Base-by-base conservation (phyloP, 257 asterid species). In the Capsicum pubescens region DNA sequence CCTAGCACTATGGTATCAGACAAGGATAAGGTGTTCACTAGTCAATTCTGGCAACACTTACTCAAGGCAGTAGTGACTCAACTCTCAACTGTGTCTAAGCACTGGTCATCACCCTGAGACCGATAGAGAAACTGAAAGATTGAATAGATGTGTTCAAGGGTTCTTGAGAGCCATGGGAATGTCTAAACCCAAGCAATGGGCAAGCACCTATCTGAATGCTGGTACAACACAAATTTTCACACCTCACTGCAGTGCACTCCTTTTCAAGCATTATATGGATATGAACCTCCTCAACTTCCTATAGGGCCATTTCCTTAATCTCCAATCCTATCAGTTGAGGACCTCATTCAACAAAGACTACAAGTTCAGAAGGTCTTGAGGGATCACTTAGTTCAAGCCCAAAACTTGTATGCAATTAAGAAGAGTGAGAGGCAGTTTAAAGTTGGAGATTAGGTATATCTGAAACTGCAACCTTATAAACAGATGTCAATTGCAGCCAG, bases 21-120 rank as follows among this genome's bases (percentile, higher is more conserved):
- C 68, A 80, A 17, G 56, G 72, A 59, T 35, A 59, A 56, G 32
- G 57, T 56, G 39, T 58, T 80, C 54, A 32, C 70, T 55, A 57
- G 54, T 80, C 52, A 15, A 26, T 80, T 80, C 42, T 42, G 83
- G 71, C 2, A 56, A 17, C 70, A 58, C 7, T 32, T 54, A 35
- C 15, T 21, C 68, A 15, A 15, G 7, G 17, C 4, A 80, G 52
- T 54, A 12, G 50, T 11, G 54, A 71, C 57, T 61, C 68, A 61
- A 61, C 14, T 61, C 68, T 61, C 68, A 63, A 21, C 69, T 21
- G 1, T 63, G 39, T 50, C 72, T 3, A 2, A 32, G 9, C 46
- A 66, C 17, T 64, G 44, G 17, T 64, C 5, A 21, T 61, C 69
- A 1, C 69, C 69, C 16, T 61, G 1, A 63, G 69, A 21, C 42